Evolutionary conservation across 2,329 filamentous ascomycete species (phyloP).

Genomic region (Aspergillus ustus): DNA sequence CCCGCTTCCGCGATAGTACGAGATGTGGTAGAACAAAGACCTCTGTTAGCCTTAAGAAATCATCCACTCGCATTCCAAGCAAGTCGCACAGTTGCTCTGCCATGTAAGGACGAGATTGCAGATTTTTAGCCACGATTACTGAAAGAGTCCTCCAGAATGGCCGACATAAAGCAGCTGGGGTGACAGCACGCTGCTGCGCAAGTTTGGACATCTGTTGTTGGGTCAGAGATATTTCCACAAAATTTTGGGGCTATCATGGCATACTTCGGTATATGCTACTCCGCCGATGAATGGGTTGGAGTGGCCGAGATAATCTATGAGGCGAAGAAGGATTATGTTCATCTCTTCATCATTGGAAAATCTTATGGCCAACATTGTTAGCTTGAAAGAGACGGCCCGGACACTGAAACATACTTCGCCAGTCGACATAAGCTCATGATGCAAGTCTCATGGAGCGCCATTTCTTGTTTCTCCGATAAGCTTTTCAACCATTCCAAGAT

Average conservation of each 20-base stretch:
- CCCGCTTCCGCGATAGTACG: constrained; percentile 75
- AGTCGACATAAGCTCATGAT: constrained; percentile 86
- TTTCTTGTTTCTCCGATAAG: constrained; percentile 70
- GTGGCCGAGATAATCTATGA: constrained; percentile 87
- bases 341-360: constrained; percentile 80
- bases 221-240: neutral
- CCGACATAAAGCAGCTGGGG: constrained; percentile 71
- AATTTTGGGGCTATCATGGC: constrained; percentile 15
- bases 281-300: constrained; percentile 77
- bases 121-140: constrained; percentile 79
- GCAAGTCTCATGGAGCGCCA: constrained; percentile 77
- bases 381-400: constrained; percentile 5
- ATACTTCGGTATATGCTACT: constrained; percentile 80
- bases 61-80: constrained; percentile 73
- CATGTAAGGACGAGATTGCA: constrained; percentile 79
- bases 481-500: constrained; percentile 72
- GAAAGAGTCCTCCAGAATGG: constrained; percentile 90
- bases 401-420: constrained; percentile 60
- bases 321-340: constrained; percentile 79
- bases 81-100: constrained; percentile 80
- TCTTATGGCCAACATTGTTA: constrained; percentile 42
- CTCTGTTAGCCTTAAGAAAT: constrained; percentile 77
- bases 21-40: constrained; percentile 83
- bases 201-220: constrained; percentile 66
- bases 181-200: constrained; percentile 66